Percentiles rank a stretch among this genome's conserved stretches.
Conservation (phyloP, 148 eudicot genomes). For the Chenopodium berlandieri region DNA sequence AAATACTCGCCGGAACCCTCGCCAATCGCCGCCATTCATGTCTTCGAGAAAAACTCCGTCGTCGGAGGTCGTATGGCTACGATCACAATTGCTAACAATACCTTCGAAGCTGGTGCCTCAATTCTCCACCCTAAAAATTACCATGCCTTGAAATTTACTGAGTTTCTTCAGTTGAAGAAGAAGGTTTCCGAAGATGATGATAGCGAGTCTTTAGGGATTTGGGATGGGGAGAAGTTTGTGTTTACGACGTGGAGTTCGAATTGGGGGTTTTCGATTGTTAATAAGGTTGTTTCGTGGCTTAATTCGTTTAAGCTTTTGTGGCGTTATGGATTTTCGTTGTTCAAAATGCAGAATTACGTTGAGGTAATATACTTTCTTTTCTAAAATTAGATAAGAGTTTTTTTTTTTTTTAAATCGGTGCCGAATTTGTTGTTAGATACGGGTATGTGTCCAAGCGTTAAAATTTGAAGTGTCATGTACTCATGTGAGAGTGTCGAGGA, state of each 20-base stretch:
- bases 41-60: conserved; percentile 61
- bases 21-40: conserved; percentile 30
- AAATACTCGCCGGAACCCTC: conserved; percentile 39
- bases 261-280: conserved; percentile 35
- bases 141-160: conserved; percentile 52
- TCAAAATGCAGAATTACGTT: conserved; percentile 61
- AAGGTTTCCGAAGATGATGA: conserved; percentile 28
- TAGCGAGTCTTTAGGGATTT: conserved; percentile 54
- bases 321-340: conserved; percentile 73
- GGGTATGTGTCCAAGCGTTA: not conserved
- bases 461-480: not conserved
- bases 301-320: conserved; percentile 47
- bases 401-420: too few species aligned
- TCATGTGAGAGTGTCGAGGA: not conserved
- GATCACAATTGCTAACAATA: conserved; percentile 55
- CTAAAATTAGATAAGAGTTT: too few species aligned
- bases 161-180: conserved; percentile 35
- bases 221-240: conserved; percentile 66
- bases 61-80: conserved; percentile 93
- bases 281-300: conserved; percentile 37
- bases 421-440: too few species aligned
- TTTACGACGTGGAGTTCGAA: conserved; percentile 46
- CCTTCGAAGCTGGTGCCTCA: conserved; percentile 88
- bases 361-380: conserved; percentile 42
- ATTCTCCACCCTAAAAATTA: conserved; percentile 78